phyloP scores from a whole-genome alignment of 2,329 filamentous ascomycete genomes.

The Paradendryphiella salina region DNA sequence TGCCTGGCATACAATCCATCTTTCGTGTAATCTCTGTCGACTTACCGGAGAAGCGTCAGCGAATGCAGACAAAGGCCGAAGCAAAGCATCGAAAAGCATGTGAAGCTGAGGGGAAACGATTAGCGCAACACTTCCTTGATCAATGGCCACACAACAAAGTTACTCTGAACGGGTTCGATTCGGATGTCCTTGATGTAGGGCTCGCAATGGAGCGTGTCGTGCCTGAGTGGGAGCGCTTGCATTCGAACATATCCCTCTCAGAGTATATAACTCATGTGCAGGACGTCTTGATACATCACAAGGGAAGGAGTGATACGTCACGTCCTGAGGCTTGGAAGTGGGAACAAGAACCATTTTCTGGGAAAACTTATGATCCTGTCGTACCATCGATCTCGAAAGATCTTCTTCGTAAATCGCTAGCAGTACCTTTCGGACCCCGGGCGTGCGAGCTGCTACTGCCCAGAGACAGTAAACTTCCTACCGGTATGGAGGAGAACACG shows the following conservation, averaged over 20 bases:
- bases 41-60: constrained; percentile 11
- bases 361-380: constrained; percentile 12
- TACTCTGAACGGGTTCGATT: constrained; percentile 31
- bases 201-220: constrained; percentile 47
- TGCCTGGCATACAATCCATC: constrained; percentile 41
- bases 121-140: constrained; percentile 46
- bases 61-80: constrained; percentile 4
- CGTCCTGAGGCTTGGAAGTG: constrained; percentile 12
- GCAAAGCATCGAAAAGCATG: constrained; percentile 30
- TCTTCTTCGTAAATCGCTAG: constrained; percentile 16
- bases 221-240: constrained; percentile 54
- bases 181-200: constrained; percentile 41
- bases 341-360: constrained; percentile 19
- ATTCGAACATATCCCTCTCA: constrained; percentile 52
- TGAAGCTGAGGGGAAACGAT: constrained; percentile 35
- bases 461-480: not conserved
- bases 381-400: constrained; percentile 15
- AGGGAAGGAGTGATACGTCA: constrained; percentile 12
- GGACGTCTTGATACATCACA: constrained; percentile 42
- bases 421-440: not conserved
- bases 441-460: not conserved
- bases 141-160: constrained; percentile 46
- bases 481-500: not conserved
- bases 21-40: constrained; percentile 33
- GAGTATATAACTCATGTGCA: constrained; percentile 51